Evolutionary conservation across 2,329 filamentous ascomycete species (phyloP).

Genomic region (Pseudocercospora eumusae): DNA sequence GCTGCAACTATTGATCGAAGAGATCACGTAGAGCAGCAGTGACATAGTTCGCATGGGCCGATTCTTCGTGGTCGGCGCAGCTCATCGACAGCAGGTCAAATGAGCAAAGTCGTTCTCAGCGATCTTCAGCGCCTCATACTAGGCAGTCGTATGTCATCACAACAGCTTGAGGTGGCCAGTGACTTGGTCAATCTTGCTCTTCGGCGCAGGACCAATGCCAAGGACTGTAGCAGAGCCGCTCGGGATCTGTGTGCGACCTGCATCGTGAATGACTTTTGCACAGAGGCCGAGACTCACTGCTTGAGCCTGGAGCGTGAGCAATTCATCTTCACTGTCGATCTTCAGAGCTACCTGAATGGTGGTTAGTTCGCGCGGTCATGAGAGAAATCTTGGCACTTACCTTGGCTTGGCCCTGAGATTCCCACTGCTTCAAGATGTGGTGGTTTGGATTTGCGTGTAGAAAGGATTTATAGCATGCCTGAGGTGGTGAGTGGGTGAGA

Average conservation of each 20-base stretch:
- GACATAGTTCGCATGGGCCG: background rate
- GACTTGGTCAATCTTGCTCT: conserved; percentile 81
- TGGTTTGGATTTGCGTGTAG: conserved; percentile 57
- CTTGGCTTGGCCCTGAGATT: conserved; percentile 61
- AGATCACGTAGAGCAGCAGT: background rate
- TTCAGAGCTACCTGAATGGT: conserved; percentile 80
- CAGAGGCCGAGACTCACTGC: conserved; percentile 82
- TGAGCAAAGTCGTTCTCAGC: background rate
- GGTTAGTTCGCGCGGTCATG: conserved; percentile 69
- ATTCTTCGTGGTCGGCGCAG: background rate
- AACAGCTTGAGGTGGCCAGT: conserved; percentile 83
- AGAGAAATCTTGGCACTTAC: conserved; percentile 54
- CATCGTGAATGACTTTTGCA: conserved; percentile 88
- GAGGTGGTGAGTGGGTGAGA: conserved; percentile 80
- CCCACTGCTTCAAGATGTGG: conserved; percentile 77
- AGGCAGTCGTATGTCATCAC: conserved; percentile 46
- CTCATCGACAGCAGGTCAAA: background rate
- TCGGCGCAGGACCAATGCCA: conserved; percentile 72
- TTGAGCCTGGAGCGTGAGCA: conserved; percentile 73
- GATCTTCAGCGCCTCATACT: background rate
- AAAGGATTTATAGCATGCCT: conserved; percentile 93
- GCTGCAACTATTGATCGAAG: background rate
- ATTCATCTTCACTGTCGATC: conserved; percentile 77
- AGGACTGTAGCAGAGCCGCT: conserved; percentile 89
- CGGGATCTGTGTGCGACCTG: conserved; percentile 95